phyloP scores from a whole-genome alignment of 805 yeast genomes.

The Limtongia smithiae region DNA sequence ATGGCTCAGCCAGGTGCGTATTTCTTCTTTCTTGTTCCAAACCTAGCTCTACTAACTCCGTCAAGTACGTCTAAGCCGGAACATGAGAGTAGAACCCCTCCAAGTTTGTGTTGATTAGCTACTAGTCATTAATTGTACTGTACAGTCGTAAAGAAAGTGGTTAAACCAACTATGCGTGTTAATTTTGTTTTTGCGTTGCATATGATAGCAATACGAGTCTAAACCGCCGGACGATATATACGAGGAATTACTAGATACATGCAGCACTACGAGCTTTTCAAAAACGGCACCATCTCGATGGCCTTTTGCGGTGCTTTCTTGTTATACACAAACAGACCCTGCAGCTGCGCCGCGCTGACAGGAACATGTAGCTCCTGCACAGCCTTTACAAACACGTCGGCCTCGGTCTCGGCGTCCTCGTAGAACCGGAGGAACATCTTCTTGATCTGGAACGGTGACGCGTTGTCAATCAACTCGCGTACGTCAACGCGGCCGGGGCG shows the following conservation, averaged over 20 bases:
- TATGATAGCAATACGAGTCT: background rate
- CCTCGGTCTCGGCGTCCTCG: constrained; percentile 48
- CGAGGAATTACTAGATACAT: background rate
- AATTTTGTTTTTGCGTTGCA: background rate
- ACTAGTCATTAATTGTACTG: too few species aligned
- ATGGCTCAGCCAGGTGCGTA: constrained; percentile 78
- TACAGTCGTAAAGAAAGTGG: too few species aligned
- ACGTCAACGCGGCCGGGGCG: constrained; percentile 94
- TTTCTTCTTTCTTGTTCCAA: background rate
- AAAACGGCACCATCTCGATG: constrained; percentile 50
- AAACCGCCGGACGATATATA: background rate
- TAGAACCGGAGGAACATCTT: constrained; percentile 88
- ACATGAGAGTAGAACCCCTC: too few species aligned
- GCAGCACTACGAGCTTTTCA: constrained; percentile 7
- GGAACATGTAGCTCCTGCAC: constrained; percentile 49
- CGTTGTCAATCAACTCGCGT: constrained; percentile 79
- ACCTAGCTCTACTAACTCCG: too few species aligned
- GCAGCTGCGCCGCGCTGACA: constrained; percentile 89
- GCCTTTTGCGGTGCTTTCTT: constrained; percentile 80
- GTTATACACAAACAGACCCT: constrained; percentile 90
- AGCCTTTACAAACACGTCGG: constrained; percentile 44
- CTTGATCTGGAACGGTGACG: constrained; percentile 73
- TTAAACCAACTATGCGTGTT: too few species aligned
- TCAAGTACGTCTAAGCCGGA: too few species aligned
- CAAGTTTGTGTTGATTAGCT: too few species aligned